Conservation (phyloP, 139 green algal genomes). For the Picochlorum sp. region DNA sequence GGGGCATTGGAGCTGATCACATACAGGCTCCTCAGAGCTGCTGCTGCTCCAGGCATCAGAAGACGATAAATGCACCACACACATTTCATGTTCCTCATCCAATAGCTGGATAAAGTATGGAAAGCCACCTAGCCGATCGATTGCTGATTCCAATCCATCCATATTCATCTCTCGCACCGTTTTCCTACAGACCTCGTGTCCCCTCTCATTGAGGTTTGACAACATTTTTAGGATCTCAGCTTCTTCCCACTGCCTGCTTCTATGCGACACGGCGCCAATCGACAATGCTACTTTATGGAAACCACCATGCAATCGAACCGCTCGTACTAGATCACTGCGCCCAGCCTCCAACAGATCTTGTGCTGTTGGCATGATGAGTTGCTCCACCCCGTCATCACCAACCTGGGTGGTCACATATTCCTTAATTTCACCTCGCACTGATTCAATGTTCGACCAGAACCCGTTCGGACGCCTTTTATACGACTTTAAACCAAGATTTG, state of each 20-base stretch:
- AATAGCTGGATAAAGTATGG: background rate
- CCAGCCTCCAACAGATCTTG: slow-evolving; percentile 20
- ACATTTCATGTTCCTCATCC: background rate
- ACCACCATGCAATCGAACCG: slow-evolving; percentile 27
- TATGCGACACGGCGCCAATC: slow-evolving; percentile 10
- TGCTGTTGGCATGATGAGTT: slow-evolving; percentile 8
- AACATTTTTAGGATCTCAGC: background rate
- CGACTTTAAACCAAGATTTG: slow-evolving; percentile 17
- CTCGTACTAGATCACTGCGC: slow-evolving; percentile 25
- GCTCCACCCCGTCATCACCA: background rate
- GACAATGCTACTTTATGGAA: slow-evolving; percentile 15
- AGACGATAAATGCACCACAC: too few species aligned
- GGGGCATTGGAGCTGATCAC: too few species aligned
- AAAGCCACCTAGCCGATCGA: too few species aligned
- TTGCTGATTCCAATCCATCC: too few species aligned
- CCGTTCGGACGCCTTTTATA: slow-evolving; percentile 18
- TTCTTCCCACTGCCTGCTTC: background rate
- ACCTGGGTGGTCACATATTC: slow-evolving; percentile 5
- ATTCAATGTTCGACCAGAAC: slow-evolving; percentile 20
- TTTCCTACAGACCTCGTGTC: too few species aligned
- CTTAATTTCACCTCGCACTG: slow-evolving; percentile 14
- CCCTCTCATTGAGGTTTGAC: background rate
- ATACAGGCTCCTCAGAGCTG: too few species aligned
- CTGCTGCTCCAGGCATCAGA: too few species aligned
- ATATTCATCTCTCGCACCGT: too few species aligned